Evolutionary conservation across 495 filamentous ascomycete genomes (phyloP), one percentile per base, ranked within the genome.

Genomic region (Hamigera avellanea): DNA sequence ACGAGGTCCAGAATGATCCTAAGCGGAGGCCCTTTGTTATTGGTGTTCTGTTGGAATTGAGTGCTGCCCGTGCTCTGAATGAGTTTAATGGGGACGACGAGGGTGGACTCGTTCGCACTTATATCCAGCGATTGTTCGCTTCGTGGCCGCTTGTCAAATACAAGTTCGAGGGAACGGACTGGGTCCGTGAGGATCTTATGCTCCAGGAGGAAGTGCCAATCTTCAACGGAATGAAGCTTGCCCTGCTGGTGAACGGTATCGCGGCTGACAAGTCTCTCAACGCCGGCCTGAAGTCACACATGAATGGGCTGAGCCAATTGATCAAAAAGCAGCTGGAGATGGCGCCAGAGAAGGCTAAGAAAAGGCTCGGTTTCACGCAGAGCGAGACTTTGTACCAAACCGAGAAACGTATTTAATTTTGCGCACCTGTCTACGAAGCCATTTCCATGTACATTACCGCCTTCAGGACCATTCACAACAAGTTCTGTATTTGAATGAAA

Each of bases 21-120:
- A 55, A 61, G 44, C 28, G 38, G 26, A 48, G 52, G 27, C 61
- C 68, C 1, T 57, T 55, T 12, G 52, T 70, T 5, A 55, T 69
- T 28, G 68, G 57, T 15, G 48, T 62, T 2, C 38, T 70, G 17
- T 43, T 73, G 23, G 59, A 73, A 32, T 49, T 75, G 12, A 56
- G 51, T 37, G 59, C 68, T 15, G 53, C 57, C 19, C 51, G 54
- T 32, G 59, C 64, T 10, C 10, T 59, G 9, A 47, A 51, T 12
- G 41, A 60, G 23, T 30, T 37, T 14, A 52, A 35, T 2, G 52
- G 57, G 16, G 49, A 53, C 12, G 54, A 66, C 40, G 37, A 50
- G 8, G 45, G 34, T 12, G 50, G 52, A 6, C 46, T 57, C n/a
- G 61, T 67, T 18, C 32, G 48, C 15, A 33, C 47, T 32, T 69